Conservation (phyloP, 331 rosid genomes). For the Rhamnella rubrinervis region DNA sequence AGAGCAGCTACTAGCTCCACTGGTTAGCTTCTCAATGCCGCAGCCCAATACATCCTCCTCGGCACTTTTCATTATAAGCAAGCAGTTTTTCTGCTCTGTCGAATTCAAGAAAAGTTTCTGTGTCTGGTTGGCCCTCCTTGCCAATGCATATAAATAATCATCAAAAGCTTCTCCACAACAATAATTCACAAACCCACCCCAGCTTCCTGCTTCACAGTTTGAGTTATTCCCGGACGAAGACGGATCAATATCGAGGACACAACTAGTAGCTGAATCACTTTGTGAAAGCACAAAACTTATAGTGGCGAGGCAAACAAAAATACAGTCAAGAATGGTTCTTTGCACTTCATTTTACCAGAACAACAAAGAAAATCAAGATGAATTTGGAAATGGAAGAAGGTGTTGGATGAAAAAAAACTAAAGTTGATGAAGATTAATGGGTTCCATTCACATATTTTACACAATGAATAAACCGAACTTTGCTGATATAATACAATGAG, state of each 20-base stretch:
- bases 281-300: conserved; percentile 26
- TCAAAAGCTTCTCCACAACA: conserved; percentile 47
- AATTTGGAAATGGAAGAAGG: conserved; percentile 14
- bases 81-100: conserved; percentile 43
- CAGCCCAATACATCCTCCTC: conserved; percentile 28
- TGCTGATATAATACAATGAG: no score
- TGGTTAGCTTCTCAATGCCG: conserved; percentile 52
- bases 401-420: no score
- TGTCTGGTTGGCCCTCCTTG: conserved; percentile 44
- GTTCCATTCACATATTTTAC: no score
- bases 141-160: conserved; percentile 51
- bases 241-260: conserved; percentile 46
- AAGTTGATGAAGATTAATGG: no score
- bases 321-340: conserved; percentile 11
- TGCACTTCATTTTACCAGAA: conserved; percentile 21
- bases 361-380: conserved; percentile 9
- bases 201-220: conserved; percentile 34
- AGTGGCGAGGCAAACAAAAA: conserved; percentile 16
- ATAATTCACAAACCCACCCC: conserved; percentile 51
- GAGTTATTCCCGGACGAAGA: conserved; percentile 34
- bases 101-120: conserved; percentile 41
- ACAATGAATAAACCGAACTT: no score
- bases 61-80: conserved; percentile 17
- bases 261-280: conserved; percentile 17
- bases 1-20: conserved; percentile 56